These are phyloP conservation scores for Urochloa ruziziensis DNA, from an alignment of 176 grass and related monocot genomes.

Conservation along the genomic window DNA sequence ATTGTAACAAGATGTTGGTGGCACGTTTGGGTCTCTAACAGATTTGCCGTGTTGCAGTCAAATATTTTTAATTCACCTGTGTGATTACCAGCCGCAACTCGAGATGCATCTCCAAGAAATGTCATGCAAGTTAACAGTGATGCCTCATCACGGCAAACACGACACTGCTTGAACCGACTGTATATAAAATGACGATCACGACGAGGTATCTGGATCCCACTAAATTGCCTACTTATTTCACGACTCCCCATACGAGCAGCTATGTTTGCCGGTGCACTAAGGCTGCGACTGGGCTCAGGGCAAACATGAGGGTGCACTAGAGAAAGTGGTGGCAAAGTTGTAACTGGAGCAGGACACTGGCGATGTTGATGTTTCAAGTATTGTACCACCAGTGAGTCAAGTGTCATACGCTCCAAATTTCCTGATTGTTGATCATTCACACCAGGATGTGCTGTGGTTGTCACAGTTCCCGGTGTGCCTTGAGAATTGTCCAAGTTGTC, in stretches of 20 bases:
- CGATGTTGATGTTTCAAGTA: slow-evolving; percentile 98
- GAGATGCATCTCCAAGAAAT: slow-evolving; percentile 76
- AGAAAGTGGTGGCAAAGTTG: slow-evolving; percentile 92
- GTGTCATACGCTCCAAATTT: slow-evolving; percentile 75
- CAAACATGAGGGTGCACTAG: slow-evolving; percentile 90
- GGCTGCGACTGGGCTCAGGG: slow-evolving; percentile 77
- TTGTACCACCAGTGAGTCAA: slow-evolving; percentile 94
- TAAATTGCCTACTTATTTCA: slow-evolving; percentile 83
- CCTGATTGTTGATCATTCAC: slow-evolving; percentile 52
- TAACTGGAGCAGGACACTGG: slow-evolving; percentile 91
- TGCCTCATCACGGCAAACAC: slow-evolving; percentile 76
- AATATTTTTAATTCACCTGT: slow-evolving; percentile 89
- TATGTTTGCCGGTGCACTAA: slow-evolving; percentile 82
- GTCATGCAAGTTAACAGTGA: slow-evolving; percentile 89
- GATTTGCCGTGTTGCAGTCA: slow-evolving; percentile 78
- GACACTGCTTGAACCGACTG: slow-evolving; percentile 89
- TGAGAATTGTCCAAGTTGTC: slow-evolving; percentile 75
- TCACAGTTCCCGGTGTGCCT: slow-evolving; percentile 54
- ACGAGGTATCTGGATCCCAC: slow-evolving; percentile 66
- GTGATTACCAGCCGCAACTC: slow-evolving; percentile 76
- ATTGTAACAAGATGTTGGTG: slow-evolving; percentile 71
- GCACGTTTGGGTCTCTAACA: slow-evolving; percentile 68
- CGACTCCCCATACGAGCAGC: slow-evolving; percentile 69
- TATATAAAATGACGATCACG: slow-evolving; percentile 96
- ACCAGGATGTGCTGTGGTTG: slow-evolving; percentile 29